Evolutionary conservation across 129 eudicot genomes (phyloP), one percentile per base, ranked within the genome.

Genomic region (Pulicaria dysenterica): DNA sequence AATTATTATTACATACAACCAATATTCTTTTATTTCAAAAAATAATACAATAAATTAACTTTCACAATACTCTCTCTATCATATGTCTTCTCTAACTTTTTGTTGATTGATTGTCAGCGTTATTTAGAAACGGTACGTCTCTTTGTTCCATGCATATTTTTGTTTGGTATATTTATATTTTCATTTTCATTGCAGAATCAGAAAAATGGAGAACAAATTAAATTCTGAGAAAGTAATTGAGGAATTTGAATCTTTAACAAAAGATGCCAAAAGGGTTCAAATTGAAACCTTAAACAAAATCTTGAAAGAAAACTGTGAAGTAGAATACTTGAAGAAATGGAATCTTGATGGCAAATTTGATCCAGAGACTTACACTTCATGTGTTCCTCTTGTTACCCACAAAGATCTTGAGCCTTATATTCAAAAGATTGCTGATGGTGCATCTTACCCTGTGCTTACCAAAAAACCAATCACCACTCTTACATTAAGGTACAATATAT

Each of bases 401-500:
- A 55, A 72, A 36, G 99, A 94, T 77, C 80, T 94, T 63, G 97
- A 90, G n/a, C 95, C 93, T 62, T 90, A 90, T 58, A 90, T 94
- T 73, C 89, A 80, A 8, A 74, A 91, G 37, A 90, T 90, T 60
- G 87, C 84, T 3, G 91, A 90, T 24, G 97, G 97, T 31, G 93
- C 78, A n/a, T 48, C 69, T 24, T 53, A 87, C 42, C 79, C 90
- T 8, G 64, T 94, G 74, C 96, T 94, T 63, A 88, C 96, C n/a
- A 75, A 79, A 55, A 84, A 88, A 42, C 96, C 91, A 3, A 84
- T 94, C 53, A 77, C 95, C 14, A 77, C 88, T 31, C 84, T 94
- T 72, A 78, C 96, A 4, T 69, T 90, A 55, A 90, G 96, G 96
- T 90, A n/a, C 7, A 68, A 51, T 40, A 57, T 57, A 42, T 2